Base-by-base conservation (phyloP, 2,329 filamentous ascomycete genomes). In the Claviceps cyperi region DNA sequence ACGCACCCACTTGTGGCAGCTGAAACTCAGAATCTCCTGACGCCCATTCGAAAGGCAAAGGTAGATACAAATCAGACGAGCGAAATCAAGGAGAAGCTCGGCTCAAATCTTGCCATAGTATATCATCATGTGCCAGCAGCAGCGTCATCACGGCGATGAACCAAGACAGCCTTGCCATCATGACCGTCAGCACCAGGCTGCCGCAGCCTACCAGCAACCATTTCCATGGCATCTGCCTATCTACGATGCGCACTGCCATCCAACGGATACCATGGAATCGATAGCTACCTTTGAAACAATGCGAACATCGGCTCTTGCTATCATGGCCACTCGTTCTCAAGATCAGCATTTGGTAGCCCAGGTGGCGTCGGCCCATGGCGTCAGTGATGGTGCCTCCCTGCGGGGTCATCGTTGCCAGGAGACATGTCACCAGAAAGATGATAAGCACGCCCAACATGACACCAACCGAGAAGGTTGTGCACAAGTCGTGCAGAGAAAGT, bases 181-280 rank as follows among this genome's bases (percentile, higher is more conserved):
- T n/a, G 46, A 24, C 37, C 14, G n/a, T 24, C 45, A 19, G 21
- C 2, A 15, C 13, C 32, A 15, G 6, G 24, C 46, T 14, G n/a
- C 40, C 14, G 50, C 45, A 9, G 24, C 7, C 32, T 7, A 46
- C 19, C 35, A 44, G 6, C 41, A 37, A 28, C 24, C 43, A 14
- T 81, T 83, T 56, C 84, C 84, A 13, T 89, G 84, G 84, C 73
- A 83, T 50, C 65, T 82, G 35, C 82, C 81, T 46, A 71, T 87
- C 52, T 86, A 75, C 61, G 86, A 92, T 62, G 84, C 86, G 21
- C 86, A 92, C 69, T 91, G 86, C 64, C 86, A 92, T 62, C 86
- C 86, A 4, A 91, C 86, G 28, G 86, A 91, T 64, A 86, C 81
- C 19, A 81, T 88, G 76, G 66, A 73, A 41, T 78, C 74, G 17